These are phyloP conservation scores for Triticum timopheevii DNA, from an alignment of 176 grass and related monocot genomes.

Conservation along the genomic window DNA sequence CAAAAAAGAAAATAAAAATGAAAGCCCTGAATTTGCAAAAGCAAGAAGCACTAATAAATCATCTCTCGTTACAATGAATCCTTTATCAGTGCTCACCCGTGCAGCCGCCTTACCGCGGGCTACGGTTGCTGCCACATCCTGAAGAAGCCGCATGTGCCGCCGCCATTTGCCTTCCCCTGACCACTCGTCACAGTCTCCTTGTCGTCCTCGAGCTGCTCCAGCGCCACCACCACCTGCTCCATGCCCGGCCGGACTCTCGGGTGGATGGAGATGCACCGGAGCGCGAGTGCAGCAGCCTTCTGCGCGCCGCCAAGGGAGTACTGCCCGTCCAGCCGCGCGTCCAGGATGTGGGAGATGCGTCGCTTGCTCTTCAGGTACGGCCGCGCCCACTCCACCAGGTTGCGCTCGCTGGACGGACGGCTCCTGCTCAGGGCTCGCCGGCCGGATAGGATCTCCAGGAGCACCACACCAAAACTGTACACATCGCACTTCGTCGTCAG, in stretches of 20 bases:
- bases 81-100: neutral
- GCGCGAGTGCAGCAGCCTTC: constrained; percentile 34
- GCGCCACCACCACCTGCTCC: constrained; percentile 43
- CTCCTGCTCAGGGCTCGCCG: constrained; percentile 43
- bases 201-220: constrained; percentile 47
- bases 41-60: neutral
- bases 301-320: constrained; percentile 46
- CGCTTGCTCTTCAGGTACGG: constrained; percentile 48
- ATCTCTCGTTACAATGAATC: neutral
- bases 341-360: constrained; percentile 42
- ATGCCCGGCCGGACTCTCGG: constrained; percentile 54
- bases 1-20: no score
- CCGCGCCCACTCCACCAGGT: constrained; percentile 60
- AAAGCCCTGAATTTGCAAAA: neutral
- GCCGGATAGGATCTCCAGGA: constrained; percentile 51
- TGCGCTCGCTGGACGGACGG: constrained; percentile 41
- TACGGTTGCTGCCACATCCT: neutral
- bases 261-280: constrained; percentile 41
- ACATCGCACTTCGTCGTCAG: constrained; percentile 59
- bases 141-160: neutral
- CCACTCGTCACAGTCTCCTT: neutral
- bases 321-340: constrained; percentile 45
- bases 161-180: no score
- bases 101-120: neutral
- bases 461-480: constrained; percentile 64